phyloP scores from a whole-genome alignment of 495 filamentous ascomycete species.

The Neurospora tetrasperma region DNA sequence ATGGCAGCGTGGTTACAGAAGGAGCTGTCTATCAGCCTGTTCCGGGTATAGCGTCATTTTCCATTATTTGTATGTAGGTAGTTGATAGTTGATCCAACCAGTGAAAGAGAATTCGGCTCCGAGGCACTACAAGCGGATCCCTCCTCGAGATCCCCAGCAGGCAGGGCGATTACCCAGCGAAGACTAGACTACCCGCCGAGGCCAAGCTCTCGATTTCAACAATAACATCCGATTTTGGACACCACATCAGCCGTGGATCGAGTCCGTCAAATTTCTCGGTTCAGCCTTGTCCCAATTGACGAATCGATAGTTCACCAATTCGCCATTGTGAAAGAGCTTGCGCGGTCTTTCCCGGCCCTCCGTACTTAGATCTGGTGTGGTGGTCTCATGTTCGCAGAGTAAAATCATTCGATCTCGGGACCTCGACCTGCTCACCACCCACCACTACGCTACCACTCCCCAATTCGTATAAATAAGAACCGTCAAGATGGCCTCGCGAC shows the following conservation, averaged over 20 bases:
- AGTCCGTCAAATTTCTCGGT: background rate
- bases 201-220: slow-evolving; percentile 2
- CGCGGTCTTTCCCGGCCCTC: slow-evolving; percentile 7
- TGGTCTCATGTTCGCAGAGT: slow-evolving; percentile 21
- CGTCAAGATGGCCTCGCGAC: slow-evolving; percentile 16
- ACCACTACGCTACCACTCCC: background rate
- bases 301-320: background rate
- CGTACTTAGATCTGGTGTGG: slow-evolving; percentile 10
- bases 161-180: background rate
- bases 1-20: background rate
- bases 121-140: background rate
- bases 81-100: background rate
- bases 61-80: background rate
- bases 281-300: background rate
- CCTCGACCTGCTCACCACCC: slow-evolving; percentile 1
- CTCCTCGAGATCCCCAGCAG: background rate
- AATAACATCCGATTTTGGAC: slow-evolving; percentile 20
- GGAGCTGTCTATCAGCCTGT: background rate
- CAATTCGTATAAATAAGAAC: slow-evolving; percentile 1
- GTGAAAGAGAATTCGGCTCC: background rate
- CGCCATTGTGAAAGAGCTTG: background rate
- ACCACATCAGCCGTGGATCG: slow-evolving; percentile 15
- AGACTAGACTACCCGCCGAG: background rate
- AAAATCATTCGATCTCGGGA: slow-evolving; percentile 15
- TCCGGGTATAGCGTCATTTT: background rate